These are phyloP conservation scores for Cyberlindnera japonica DNA, from an alignment of 805 yeast genomes.

Conservation along the genomic window DNA sequence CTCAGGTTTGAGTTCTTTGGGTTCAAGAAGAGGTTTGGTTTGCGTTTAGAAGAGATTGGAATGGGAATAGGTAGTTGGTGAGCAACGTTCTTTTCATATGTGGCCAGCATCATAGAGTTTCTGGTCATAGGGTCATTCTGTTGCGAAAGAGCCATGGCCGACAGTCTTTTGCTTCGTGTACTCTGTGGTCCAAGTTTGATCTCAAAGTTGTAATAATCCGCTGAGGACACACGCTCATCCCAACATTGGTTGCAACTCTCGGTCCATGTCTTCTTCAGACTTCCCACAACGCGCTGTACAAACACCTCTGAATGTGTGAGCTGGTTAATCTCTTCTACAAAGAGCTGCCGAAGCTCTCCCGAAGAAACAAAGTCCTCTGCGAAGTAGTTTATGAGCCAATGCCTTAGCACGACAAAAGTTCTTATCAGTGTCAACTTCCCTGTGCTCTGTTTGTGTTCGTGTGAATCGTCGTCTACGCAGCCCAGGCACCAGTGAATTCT, in stretches of 20 bases:
- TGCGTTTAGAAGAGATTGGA: slow-evolving; percentile 11
- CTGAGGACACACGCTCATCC: slow-evolving; percentile 30
- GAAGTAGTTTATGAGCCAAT: slow-evolving; percentile 87
- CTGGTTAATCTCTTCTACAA: slow-evolving; percentile 36
- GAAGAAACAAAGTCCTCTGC: slow-evolving; percentile 73
- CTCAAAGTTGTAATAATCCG: slow-evolving; percentile 21
- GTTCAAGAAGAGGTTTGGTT: slow-evolving; percentile 21
- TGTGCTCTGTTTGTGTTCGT: slow-evolving; percentile 33
- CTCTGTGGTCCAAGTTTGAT: slow-evolving; percentile 28
- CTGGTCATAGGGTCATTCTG: slow-evolving; percentile 37
- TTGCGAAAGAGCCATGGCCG: slow-evolving; percentile 36
- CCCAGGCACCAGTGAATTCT: slow-evolving; percentile 73
- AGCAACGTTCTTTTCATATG: slow-evolving; percentile 20
- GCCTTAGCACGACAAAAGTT: slow-evolving; percentile 82
- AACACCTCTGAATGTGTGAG: slow-evolving; percentile 22
- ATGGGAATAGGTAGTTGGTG: slow-evolving; percentile 23
- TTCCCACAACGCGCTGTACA: slow-evolving; percentile 38
- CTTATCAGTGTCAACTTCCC: slow-evolving; percentile 73
- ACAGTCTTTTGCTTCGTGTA: slow-evolving; percentile 31
- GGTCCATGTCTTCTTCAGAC: slow-evolving; percentile 50
- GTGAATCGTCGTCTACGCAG: slow-evolving; percentile 24
- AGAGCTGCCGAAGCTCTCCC: slow-evolving; percentile 41
- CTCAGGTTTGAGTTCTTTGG: slow-evolving; percentile 28
- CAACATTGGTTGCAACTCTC: slow-evolving; percentile 28
- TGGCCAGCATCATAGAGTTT: slow-evolving; percentile 37